Evolutionary conservation across 108 stramenopile species (phyloP), one percentile per base, ranked within the genome.

Genomic region (Cyclotella kingstonii): DNA sequence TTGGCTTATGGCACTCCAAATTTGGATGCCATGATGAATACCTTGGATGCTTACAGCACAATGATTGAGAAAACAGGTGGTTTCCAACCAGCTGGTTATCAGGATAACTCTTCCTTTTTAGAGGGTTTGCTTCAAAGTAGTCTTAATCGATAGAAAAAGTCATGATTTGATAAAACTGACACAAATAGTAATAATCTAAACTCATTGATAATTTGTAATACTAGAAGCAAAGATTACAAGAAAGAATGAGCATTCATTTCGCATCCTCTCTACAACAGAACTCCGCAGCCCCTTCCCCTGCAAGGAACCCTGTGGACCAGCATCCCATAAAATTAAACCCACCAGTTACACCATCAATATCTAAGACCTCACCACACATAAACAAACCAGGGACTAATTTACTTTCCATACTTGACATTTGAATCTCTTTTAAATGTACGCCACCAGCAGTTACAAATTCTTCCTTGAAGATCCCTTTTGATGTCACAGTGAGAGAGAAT

Each of bases 361-460:
- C 82, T 29, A 95, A 63, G 0, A 95, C 66, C 42, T 95, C 94
- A 29, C 94, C 94, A 44, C 86, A 83, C 51, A 95, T 68, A 60
- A 81, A 86, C 15, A 95, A 54, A 18, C 91, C 91, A 17, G 82
- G 83, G 25, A 53, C 57, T 19, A 35, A 17, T 54, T 86, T 89
- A 56, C 84, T 86, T 61, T 86, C 82, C 86, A 93, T 89, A 9
- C 81, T 84, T 47, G 77, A 78, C 82, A 95, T 85, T 43, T 87
- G 77, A 28, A 95, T 63, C 50, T 86, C 80, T 40, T 90, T 83
- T 30, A 93, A 55, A 14, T 47, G 34, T 3, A 95, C 82, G 28
- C 94, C 94, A 30, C 94, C 94, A 10, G 91, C 91, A 14, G 94
- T 96, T 0, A 95, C 94, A 76, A 96, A 96, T 70, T 96, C 96